phyloP scores from a whole-genome alignment of 495 filamentous ascomycete genomes.

The Penicillium riverlandense region DNA sequence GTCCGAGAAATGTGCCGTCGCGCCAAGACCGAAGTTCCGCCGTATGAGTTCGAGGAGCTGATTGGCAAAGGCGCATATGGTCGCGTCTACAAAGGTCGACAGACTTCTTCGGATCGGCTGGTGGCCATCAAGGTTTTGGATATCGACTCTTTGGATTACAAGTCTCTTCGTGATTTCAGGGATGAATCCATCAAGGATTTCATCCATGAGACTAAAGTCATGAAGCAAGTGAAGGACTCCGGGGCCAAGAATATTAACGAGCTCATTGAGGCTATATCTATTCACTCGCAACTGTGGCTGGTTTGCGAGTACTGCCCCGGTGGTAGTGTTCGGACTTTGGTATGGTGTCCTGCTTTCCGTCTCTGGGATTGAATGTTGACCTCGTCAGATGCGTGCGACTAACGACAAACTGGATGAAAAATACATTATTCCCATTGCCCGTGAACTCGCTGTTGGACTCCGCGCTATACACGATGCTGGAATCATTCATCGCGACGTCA shows the following conservation, averaged over 20 bases:
- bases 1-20: slow-evolving; percentile 43
- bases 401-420: slow-evolving; percentile 71
- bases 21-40: slow-evolving; percentile 40
- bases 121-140: slow-evolving; percentile 96
- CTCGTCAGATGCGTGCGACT: slow-evolving; percentile 49
- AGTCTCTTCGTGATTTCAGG: slow-evolving; percentile 56
- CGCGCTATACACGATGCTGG: slow-evolving; percentile 83
- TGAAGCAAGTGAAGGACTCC: slow-evolving; percentile 75
- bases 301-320: slow-evolving; percentile 94
- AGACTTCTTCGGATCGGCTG: slow-evolving; percentile 51
- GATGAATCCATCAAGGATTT: slow-evolving; percentile 80
- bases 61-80: slow-evolving; percentile 96
- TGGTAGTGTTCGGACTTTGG: slow-evolving; percentile 87
- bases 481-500: slow-evolving; percentile 94
- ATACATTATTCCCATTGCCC: slow-evolving; percentile 82
- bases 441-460: slow-evolving; percentile 79
- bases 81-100: slow-evolving; percentile 76
- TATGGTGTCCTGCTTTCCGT: slow-evolving; percentile 22
- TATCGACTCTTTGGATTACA: slow-evolving; percentile 79
- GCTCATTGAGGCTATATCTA: slow-evolving; percentile 77
- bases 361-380: neutral
- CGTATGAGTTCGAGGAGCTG: slow-evolving; percentile 78
- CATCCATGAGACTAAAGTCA: slow-evolving; percentile 79
- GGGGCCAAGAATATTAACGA: slow-evolving; percentile 88
- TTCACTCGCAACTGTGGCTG: slow-evolving; percentile 88